Conservation (phyloP, 768 basidiomycete genomes). For the Panus rudis region DNA sequence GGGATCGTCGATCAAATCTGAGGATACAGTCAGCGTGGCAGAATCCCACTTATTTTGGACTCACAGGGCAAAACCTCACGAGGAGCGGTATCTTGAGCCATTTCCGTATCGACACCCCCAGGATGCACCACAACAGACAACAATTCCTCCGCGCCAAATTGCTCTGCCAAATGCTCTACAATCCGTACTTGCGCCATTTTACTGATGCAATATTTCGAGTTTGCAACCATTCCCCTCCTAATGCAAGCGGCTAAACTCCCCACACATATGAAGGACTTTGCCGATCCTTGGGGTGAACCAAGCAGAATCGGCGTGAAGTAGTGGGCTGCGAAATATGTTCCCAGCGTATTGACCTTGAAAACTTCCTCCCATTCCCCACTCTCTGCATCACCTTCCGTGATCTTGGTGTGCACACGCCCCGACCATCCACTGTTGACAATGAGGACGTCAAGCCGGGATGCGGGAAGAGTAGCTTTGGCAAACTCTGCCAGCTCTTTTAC, state of each 20-base stretch:
- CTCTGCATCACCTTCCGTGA: no score
- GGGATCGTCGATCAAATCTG: slow-evolving; percentile 7
- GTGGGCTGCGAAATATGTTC: slow-evolving; percentile 7
- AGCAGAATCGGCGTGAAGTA: slow-evolving; percentile 4
- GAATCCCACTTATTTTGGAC: no score
- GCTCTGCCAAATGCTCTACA: slow-evolving; percentile 1
- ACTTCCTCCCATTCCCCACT: slow-evolving; percentile 7
- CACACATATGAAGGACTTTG: no score
- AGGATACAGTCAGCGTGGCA: no score
- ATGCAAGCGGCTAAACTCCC: no score
- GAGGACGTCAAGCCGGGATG: not conserved
- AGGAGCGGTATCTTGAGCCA: slow-evolving; percentile 2
- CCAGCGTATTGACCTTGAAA: slow-evolving; percentile 6
- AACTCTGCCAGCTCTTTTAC: not conserved
- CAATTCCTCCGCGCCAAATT: slow-evolving; percentile 5
- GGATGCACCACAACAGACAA: slow-evolving; percentile 4
- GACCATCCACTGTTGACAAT: slow-evolving; percentile 4
- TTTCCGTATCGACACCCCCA: slow-evolving; percentile 13
- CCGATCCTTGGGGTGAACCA: no score
- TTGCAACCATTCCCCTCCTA: no score
- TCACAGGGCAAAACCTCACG: no score
- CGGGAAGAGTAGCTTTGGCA: not conserved
- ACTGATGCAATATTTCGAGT: no score
- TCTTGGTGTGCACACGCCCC: not conserved
- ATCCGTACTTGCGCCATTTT: slow-evolving; percentile 6